Base-by-base conservation (phyloP, 371 early-diverging fungal species). In the Mucor piriformis region DNA sequence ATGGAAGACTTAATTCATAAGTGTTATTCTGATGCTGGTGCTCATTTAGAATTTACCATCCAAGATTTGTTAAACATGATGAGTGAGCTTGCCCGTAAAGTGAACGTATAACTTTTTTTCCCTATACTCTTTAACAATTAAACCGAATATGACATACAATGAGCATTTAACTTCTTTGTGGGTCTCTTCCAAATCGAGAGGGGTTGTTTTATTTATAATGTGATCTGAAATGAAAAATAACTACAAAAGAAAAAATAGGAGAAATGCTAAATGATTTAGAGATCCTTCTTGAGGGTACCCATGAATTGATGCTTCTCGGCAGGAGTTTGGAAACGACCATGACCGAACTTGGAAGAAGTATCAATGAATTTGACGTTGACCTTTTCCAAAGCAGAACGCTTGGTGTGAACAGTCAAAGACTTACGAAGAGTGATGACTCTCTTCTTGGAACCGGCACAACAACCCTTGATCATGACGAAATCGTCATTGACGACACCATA, bases 301-400 rank as follows among this genome's bases (percentile, higher is more conserved):
- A 92, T 89, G 91, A 96, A 98, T 58, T 89, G 87, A 77, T 85
- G 83, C 94, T 99, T 99, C 88, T 99, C 99, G 74, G 87, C 94
- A 67, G 89, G 82, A 75, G 99, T 99, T 88, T 99, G 99, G 99
- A 99, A 99, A 75, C 99, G 95, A 87, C 99, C 99, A 84, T 96
- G 96, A 72, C 99, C 99, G 82, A 97, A 98, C 93, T 99, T 99
- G 88, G 99, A 99, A 56, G 97, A 92, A 53, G 99, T 99, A 84
- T 99, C 99, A 88, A 99, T 95, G 87, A 99, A 99, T 87, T 93
- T 93, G 80, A 99, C 90, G 66, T 74, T 71, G 73, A 99, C 90
- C 83, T 96, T 91, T 87, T 99, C 99, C 64, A 95, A 84, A 67
- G 97, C 94, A 63, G 91, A 89, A 65, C 97, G 93, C 83, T 88